Evolutionary conservation across 129 eudicot species (phyloP).

Genomic region (Helianthus annuus): DNA sequence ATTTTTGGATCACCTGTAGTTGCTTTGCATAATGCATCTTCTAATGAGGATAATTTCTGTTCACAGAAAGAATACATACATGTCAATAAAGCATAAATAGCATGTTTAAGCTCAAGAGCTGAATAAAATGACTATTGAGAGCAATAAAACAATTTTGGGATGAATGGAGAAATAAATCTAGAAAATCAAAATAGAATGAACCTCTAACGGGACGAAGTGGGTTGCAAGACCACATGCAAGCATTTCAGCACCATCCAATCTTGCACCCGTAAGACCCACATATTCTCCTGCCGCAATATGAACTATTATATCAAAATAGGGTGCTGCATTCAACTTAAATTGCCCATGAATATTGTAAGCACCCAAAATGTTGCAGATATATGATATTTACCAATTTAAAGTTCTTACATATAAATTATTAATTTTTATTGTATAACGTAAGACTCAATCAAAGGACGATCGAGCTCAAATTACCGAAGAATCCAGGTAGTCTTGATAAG

Average conservation of each 20-base stretch:
- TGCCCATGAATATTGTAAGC: background rate
- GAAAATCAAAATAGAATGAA: conserved; percentile 10
- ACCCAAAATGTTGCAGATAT: no score
- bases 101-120: conserved; percentile 2
- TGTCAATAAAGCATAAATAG: background rate
- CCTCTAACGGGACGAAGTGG: conserved; percentile 79
- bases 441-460: conserved; percentile 7
- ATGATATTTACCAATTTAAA: no score
- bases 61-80: conserved; percentile 22
- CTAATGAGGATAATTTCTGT: conserved; percentile 61
- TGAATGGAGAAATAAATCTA: background rate
- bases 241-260: conserved; percentile 40
- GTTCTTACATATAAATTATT: no score
- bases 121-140: background rate
- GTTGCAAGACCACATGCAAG: conserved; percentile 68
- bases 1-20: conserved; percentile 36
- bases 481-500: conserved; percentile 68
- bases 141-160: background rate
- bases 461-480: conserved; percentile 63
- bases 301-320: background rate
- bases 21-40: conserved; percentile 46
- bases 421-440: background rate
- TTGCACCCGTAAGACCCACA: conserved; percentile 82
- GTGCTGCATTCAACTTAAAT: background rate
- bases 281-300: conserved; percentile 70